Conservation (phyloP, 208 protist species). For the Phytomonas francai region DNA sequence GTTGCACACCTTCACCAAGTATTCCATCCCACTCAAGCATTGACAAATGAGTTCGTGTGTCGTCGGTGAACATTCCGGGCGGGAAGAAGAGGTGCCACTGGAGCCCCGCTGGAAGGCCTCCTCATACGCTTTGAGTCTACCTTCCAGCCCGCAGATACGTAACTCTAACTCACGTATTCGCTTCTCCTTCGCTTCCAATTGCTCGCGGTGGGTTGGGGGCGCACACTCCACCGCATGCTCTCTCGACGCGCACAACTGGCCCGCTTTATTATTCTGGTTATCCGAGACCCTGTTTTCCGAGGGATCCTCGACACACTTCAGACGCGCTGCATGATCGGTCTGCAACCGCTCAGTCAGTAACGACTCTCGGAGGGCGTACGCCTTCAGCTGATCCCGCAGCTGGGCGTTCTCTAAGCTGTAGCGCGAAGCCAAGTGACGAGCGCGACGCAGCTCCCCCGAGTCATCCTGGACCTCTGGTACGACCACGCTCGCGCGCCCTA, state of each 20-base stretch:
- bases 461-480: not conserved
- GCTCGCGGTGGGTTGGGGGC: not conserved
- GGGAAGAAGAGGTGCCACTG: too few relatives aligned
- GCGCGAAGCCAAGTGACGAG: conserved; percentile 20
- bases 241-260: conserved; percentile 7
- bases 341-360: conserved; percentile 39
- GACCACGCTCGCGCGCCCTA: too few relatives aligned
- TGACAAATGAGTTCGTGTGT: conserved; percentile 1
- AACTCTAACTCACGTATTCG: conserved; percentile 29
- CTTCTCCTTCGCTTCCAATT: conserved; percentile 18
- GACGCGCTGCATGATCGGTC: not conserved
- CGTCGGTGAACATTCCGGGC: not conserved
- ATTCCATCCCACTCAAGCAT: conserved; percentile 17
- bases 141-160: conserved; percentile 26
- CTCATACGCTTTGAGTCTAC: conserved; percentile 41
- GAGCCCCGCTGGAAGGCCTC: conserved; percentile 18
- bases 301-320: not conserved
- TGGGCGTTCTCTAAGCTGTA: conserved; percentile 50
- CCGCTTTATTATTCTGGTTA: not conserved
- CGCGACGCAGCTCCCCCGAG: conserved; percentile 13
- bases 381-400: conserved; percentile 49
- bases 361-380: conserved; percentile 29
- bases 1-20: conserved; percentile 69
- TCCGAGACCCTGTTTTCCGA: not conserved
- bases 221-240: conserved; percentile 6